Evolutionary conservation across 2,329 filamentous ascomycete genomes (phyloP).

Genomic region (Calcarisporium arbuscula): DNA sequence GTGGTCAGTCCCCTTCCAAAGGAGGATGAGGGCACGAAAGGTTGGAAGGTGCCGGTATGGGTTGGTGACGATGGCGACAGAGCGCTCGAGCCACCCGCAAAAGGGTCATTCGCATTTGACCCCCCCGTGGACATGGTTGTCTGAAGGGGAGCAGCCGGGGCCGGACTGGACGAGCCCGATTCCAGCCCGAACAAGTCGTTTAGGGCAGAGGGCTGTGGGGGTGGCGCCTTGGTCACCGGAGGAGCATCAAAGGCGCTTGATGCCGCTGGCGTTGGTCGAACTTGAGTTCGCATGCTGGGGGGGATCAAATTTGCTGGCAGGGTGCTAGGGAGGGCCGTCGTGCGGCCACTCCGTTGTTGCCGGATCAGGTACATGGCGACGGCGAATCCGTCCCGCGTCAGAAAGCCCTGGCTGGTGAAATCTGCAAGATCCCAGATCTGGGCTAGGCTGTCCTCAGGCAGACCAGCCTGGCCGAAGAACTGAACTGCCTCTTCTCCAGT

Average conservation of each 20-base stretch:
- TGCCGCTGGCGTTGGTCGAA: constrained; percentile 41
- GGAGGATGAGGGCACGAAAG: constrained; percentile 85
- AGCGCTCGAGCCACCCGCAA: constrained; percentile 43
- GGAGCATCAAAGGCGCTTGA: constrained; percentile 46
- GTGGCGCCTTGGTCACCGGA: constrained; percentile 26
- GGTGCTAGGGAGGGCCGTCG: constrained; percentile 60
- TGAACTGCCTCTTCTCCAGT: constrained; percentile 90
- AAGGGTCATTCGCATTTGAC: constrained; percentile 59
- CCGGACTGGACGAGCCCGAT: constrained; percentile 44
- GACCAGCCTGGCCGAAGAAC: constrained; percentile 87
- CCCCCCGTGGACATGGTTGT: constrained; percentile 66
- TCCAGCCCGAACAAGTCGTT: constrained; percentile 95
- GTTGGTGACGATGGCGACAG: constrained; percentile 49
- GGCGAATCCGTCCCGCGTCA: constrained; percentile 87
- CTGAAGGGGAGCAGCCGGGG: constrained; percentile 52
- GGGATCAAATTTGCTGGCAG: constrained; percentile 79
- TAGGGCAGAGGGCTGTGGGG: constrained; percentile 69
- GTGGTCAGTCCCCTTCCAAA: constrained; percentile 80
- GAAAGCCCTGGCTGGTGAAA: constrained; percentile 79
- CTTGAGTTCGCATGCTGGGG: constrained; percentile 69
- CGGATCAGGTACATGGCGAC: constrained; percentile 97
- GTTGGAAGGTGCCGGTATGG: constrained; percentile 61
- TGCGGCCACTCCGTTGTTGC: constrained; percentile 70
- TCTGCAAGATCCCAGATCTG: constrained; percentile 97
- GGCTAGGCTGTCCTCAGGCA: constrained; percentile 82